Conservation (phyloP, 495 filamentous ascomycete genomes). For the Chlorociboria aeruginascens region DNA sequence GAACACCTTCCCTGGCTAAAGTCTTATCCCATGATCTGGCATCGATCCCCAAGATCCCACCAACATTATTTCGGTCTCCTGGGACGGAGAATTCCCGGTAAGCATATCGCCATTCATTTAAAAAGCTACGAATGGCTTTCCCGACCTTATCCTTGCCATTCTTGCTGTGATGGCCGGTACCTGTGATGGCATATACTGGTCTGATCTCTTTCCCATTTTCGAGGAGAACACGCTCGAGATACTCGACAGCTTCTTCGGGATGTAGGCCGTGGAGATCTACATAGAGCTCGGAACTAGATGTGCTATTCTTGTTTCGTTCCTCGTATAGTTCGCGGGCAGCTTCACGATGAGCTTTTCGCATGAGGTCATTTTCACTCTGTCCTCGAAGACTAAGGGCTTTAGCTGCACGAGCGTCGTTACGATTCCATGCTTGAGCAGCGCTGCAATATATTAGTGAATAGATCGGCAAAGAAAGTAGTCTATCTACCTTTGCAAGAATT, state of each 20-base stretch:
- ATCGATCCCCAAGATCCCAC: conserved; percentile 90
- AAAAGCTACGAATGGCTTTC: conserved; percentile 79
- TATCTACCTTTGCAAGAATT: conserved; percentile 84
- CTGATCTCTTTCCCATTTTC: conserved; percentile 61
- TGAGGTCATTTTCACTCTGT: conserved; percentile 90
- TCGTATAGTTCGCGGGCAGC: conserved; percentile 88
- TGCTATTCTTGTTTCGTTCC: conserved; percentile 72
- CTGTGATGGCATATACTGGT: conserved; percentile 92
- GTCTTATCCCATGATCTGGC: conserved; percentile 77
- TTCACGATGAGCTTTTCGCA: conserved; percentile 94
- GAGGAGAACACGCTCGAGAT: conserved; percentile 74
- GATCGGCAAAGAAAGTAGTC: neutral
- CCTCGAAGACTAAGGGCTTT: conserved; percentile 90
- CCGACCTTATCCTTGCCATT: conserved; percentile 98
- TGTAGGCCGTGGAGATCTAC: conserved; percentile 94
- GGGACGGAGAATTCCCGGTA: conserved; percentile 95
- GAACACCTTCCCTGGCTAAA: conserved; percentile 32
- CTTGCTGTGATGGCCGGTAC: conserved; percentile 95
- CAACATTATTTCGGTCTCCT: conserved; percentile 80
- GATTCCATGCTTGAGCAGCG: conserved; percentile 99
- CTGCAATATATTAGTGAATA: conserved; percentile 32
- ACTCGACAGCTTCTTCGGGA: conserved; percentile 93
- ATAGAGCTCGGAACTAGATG: conserved; percentile 60
- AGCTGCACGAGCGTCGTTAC: conserved; percentile 90
- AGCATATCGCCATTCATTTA: conserved; percentile 92